A percentile compares a stretch with the other conserved stretches of the same genome.
phyloP scores from a whole-genome alignment of 371 early-diverging fungal species.

The Mortierella sp. region DNA sequence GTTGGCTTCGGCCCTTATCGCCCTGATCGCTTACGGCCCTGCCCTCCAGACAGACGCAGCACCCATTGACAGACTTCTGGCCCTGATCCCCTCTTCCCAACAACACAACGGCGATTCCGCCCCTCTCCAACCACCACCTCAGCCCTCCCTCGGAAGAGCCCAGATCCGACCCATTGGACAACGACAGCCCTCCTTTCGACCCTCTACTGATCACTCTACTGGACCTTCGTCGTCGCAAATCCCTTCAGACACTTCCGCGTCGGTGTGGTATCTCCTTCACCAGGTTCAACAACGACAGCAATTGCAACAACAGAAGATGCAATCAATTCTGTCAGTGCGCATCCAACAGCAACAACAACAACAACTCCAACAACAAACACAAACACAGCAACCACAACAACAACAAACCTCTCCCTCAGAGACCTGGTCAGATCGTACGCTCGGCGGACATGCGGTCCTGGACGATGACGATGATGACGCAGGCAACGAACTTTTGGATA shows the following conservation, averaged over 20 bases:
- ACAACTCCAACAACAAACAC: not conserved
- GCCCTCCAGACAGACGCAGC: not conserved
- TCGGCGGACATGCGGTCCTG: constrained; percentile 50
- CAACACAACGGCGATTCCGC: not conserved
- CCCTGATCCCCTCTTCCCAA: not conserved
- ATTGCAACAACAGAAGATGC: constrained; percentile 8
- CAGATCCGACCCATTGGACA: constrained; percentile 16
- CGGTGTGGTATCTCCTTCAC: constrained; percentile 13
- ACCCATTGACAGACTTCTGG: constrained; percentile 20
- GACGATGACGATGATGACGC: constrained; percentile 54
- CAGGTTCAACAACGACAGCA: constrained; percentile 16
- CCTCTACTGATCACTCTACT: not conserved
- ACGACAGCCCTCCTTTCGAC: not conserved
- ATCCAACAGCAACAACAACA: not conserved
- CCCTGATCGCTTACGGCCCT: constrained; percentile 2
- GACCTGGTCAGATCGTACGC: constrained; percentile 33
- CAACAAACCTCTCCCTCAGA: not conserved
- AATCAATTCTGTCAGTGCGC: constrained; percentile 1
- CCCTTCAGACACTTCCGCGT: not conserved
- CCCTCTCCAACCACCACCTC: constrained; percentile 4
- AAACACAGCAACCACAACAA: constrained; percentile 9
- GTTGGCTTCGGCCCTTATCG: not conserved
- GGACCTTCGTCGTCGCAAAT: not conserved
- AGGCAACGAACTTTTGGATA: constrained; percentile 51
- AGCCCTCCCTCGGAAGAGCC: constrained; percentile 23